Evolutionary conservation across 805 yeast genomes (phyloP).

Genomic region (Saccharomycopsis schoenii): DNA sequence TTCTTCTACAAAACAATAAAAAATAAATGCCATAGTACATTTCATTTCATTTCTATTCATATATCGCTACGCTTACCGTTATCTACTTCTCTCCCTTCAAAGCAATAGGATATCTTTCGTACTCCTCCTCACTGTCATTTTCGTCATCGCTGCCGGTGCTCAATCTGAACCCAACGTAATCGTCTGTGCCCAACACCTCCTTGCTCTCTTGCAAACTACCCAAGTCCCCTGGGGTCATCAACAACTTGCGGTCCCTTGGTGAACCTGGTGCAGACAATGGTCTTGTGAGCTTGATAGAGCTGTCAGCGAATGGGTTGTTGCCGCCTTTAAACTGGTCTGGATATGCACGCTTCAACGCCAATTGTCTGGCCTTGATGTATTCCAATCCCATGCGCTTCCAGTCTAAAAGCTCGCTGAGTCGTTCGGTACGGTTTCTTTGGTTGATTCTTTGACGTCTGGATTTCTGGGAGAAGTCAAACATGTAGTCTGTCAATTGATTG

Average conservation of each 20-base stretch:
- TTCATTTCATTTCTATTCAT: too few species aligned
- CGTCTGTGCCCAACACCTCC: conserved; percentile 60
- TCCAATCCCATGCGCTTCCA: conserved; percentile 99
- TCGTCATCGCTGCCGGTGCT: conserved; percentile 37
- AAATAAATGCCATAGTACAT: too few species aligned
- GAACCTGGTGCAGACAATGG: conserved; percentile 97
- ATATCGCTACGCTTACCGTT: too few species aligned
- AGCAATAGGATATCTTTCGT: conserved; percentile 13
- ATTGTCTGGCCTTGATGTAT: conserved; percentile 87
- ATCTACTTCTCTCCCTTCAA: conserved; percentile 6
- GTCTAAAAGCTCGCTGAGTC: conserved; percentile 84
- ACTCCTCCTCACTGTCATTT: conserved; percentile 28
- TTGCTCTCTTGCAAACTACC: conserved; percentile 92
- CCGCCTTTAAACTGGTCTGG: conserved; percentile 62
- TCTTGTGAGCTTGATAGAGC: conserved; percentile 65
- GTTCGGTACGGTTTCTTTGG: conserved; percentile 94
- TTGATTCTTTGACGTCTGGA: conserved; percentile 95
- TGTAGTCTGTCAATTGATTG: conserved; percentile 77
- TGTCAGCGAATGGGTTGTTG: conserved; percentile 33
- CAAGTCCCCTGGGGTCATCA: conserved; percentile 96
- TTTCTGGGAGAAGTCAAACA: conserved; percentile 82
- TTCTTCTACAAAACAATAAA: too few species aligned
- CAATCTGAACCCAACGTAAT: conserved; percentile 46
- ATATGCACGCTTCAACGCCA: conserved; percentile 87
- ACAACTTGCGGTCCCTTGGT: conserved; percentile 62